Base-by-base conservation (phyloP, 768 basidiomycete species). In the Tulasnella calospora region DNA sequence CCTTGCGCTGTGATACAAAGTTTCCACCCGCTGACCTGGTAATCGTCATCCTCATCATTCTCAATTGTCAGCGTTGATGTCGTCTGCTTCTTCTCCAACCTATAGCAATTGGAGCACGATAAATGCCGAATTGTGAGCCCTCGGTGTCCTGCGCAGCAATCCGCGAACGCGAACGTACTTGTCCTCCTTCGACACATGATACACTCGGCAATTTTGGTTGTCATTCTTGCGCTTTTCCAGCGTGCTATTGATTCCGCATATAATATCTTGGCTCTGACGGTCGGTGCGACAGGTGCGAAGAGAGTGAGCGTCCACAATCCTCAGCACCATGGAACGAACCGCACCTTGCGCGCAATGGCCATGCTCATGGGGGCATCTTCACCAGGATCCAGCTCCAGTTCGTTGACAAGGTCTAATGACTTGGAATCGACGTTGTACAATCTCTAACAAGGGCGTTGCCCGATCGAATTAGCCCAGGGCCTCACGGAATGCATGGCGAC, bases 321-420 rank as follows among this genome's bases (percentile, higher is more conserved):
- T 67, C 47, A 38, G 19, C 17, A 1, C 3, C 38, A 21, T 19
- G 72, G 79, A 33, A 80, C 85, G 79, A 83, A 92, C 94, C 85
- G 89, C 83, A 12, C 86, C 84, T 82, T 92, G 85, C 17, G 61
- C 17, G 61, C 61, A 10, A 89, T 88, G 23, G 92, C 91, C 88
- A 98, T 91, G 83, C 95, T 97, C 94, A 96, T 98, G n/a, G 98
- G 96, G 6, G 93, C 93, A 84, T 99, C 98, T 83, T 96, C 96
- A 46, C 90, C 92, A 40, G 84, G 88, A 76, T 89, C 91, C 17
- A 99, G 88, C 81, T 94, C 90, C 71, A 91, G 86, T 83, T 98
- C 95, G 81, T 89, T 84, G 35, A 91, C 83, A 0, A 90, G 84
- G 41, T 89, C 85, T 15, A 95, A 83, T 23, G 86, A 84, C 79